A percentile compares a stretch with the other conserved stretches of the same genome.
Conservation (phyloP, 1,139 yeast genomes). For the Sugiyamaella pinicola region DNA sequence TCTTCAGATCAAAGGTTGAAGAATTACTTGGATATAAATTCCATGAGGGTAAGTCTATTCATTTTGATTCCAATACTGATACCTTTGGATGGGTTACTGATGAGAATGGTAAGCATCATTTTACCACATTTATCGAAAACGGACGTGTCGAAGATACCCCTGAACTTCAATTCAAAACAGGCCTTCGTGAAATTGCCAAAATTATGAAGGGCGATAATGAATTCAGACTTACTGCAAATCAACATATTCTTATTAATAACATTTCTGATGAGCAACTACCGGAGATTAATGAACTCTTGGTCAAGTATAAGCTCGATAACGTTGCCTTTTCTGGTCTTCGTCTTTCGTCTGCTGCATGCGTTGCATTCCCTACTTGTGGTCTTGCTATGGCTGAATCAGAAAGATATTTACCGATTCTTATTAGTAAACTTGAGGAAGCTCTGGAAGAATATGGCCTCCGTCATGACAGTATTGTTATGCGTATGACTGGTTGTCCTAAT, state of each 20-base stretch:
- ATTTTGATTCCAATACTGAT: slow-evolving; percentile 85
- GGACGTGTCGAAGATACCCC: slow-evolving; percentile 96
- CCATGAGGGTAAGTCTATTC: slow-evolving; percentile 67
- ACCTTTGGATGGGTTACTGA: slow-evolving; percentile 94
- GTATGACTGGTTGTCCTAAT: slow-evolving; percentile 99
- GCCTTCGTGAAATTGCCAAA: slow-evolving; percentile 77
- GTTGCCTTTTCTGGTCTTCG: slow-evolving; percentile 81
- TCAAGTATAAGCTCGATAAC: slow-evolving; percentile 80
- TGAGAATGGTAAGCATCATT: slow-evolving; percentile 83
- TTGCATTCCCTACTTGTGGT: slow-evolving; percentile 98
- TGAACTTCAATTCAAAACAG: slow-evolving; percentile 86
- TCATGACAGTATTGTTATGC: slow-evolving; percentile 92
- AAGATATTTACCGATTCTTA: slow-evolving; percentile 84
- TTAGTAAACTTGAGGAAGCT: slow-evolving; percentile 77
- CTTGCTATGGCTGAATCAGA: slow-evolving; percentile 99
- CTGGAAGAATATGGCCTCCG: slow-evolving; percentile 91
- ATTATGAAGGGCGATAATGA: slow-evolving; percentile 67
- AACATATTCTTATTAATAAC: slow-evolving; percentile 79
- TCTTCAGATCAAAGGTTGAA: slow-evolving; percentile 77
- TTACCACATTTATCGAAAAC: slow-evolving; percentile 91
- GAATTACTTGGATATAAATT: slow-evolving; percentile 77
- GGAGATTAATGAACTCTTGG: slow-evolving; percentile 62
- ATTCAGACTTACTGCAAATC: slow-evolving; percentile 94
- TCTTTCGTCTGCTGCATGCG: slow-evolving; percentile 94
- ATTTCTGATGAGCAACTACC: slow-evolving; percentile 69